phyloP scores from a whole-genome alignment of 805 yeast genomes.

The Clavispora phyllophila region DNA sequence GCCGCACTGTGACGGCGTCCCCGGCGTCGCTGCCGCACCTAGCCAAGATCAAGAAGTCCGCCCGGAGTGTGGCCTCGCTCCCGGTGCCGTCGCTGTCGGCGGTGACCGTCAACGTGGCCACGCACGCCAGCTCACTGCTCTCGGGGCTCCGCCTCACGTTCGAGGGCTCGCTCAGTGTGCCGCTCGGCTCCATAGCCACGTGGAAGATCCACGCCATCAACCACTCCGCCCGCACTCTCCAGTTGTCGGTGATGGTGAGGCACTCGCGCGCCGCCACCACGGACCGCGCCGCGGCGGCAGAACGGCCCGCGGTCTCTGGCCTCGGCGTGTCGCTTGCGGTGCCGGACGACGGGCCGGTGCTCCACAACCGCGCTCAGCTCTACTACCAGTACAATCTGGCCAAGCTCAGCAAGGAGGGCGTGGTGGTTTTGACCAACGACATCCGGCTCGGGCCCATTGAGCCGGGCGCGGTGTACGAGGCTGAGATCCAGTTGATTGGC shows the following conservation, averaged over 20 bases:
- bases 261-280: slow-evolving; percentile 18
- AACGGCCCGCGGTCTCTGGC: too few species aligned
- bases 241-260: slow-evolving; percentile 44
- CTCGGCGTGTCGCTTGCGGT: neutral
- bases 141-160: slow-evolving; percentile 36
- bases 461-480: slow-evolving; percentile 58
- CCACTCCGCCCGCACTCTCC: slow-evolving; percentile 45
- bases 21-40: neutral
- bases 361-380: slow-evolving; percentile 21
- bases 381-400: slow-evolving; percentile 29
- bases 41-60: too few species aligned
- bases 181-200: slow-evolving; percentile 53
- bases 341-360: neutral
- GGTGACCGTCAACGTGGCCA: slow-evolving; percentile 33
- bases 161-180: slow-evolving; percentile 56
- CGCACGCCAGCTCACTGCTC: slow-evolving; percentile 23
- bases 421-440: slow-evolving; percentile 62
- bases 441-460: slow-evolving; percentile 58
- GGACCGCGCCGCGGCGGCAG: too few species aligned
- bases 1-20: neutral
- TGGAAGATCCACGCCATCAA: slow-evolving; percentile 69
- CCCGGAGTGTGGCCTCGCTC: slow-evolving; percentile 4
- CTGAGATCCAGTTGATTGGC: slow-evolving; percentile 57
- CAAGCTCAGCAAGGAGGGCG: slow-evolving; percentile 46
- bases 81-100: slow-evolving; percentile 18